Conservation (phyloP, 2,329 filamentous ascomycete genomes). For the Epichloe aotearoae region DNA sequence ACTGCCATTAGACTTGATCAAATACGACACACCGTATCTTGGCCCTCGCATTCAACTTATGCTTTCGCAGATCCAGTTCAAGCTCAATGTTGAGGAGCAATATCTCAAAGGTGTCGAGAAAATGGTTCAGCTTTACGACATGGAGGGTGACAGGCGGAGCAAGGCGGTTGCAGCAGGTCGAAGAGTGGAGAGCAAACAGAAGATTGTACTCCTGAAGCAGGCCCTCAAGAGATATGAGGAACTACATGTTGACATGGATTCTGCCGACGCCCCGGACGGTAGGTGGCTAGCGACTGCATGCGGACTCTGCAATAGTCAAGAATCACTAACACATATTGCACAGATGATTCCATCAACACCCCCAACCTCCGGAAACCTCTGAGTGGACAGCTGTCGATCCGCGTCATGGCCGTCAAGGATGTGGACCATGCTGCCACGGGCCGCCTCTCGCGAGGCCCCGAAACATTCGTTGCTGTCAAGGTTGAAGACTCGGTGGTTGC, state of each 20-base stretch:
- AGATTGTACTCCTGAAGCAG: slow-evolving; percentile 91
- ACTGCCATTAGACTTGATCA: slow-evolving; percentile 68
- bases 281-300: slow-evolving; percentile 22
- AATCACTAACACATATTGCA: not conserved
- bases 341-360: slow-evolving; percentile 92
- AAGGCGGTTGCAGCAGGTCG: slow-evolving; percentile 82
- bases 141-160: slow-evolving; percentile 95
- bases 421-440: slow-evolving; percentile 83
- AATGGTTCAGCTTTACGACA: slow-evolving; percentile 94
- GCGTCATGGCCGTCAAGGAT: slow-evolving; percentile 79
- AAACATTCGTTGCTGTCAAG: slow-evolving; percentile 93
- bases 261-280: slow-evolving; percentile 69
- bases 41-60: slow-evolving; percentile 97
- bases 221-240: slow-evolving; percentile 95
- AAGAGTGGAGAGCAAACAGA: slow-evolving; percentile 90
- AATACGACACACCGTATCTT: slow-evolving; percentile 92
- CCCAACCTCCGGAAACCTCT: slow-evolving; percentile 94
- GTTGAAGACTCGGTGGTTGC: slow-evolving; percentile 90
- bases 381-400: slow-evolving; percentile 76
- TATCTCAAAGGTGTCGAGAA: slow-evolving; percentile 99
- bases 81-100: slow-evolving; percentile 95
- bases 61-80: slow-evolving; percentile 97
- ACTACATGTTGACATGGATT: slow-evolving; percentile 85
- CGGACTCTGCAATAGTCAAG: not conserved
- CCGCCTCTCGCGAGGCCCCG: slow-evolving; percentile 76